A percentile compares a stretch with the other conserved stretches of the same genome.
Evolutionary conservation across 1,284 basidiomycete genomes (phyloP).

Genomic region (Exobasidium rhododendri): DNA sequence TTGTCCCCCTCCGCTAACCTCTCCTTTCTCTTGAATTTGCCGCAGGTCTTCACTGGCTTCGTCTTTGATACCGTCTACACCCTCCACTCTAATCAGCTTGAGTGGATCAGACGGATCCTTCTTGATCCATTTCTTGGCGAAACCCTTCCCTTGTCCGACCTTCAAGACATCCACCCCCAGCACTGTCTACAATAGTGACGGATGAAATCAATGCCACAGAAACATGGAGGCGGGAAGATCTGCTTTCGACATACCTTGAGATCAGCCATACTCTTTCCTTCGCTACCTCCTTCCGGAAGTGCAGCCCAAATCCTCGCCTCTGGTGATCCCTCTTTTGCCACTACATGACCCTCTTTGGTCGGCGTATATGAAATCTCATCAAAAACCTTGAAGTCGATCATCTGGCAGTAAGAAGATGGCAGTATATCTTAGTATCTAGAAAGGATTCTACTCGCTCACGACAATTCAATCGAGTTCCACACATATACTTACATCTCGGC

Average conservation of each 20-base stretch:
- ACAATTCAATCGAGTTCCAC: too few relatives aligned
- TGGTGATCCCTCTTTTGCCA: slow-evolving; percentile 36
- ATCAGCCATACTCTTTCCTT: slow-evolving; percentile 39
- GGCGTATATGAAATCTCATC: slow-evolving; percentile 36
- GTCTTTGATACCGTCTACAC: slow-evolving; percentile 31
- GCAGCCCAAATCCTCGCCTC: slow-evolving; percentile 48
- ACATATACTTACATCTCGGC: slow-evolving; percentile 30
- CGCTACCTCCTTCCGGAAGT: slow-evolving; percentile 34
- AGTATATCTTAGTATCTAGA: not conserved
- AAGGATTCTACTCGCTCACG: too few relatives aligned
- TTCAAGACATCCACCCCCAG: slow-evolving; percentile 52
- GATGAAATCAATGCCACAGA: not conserved
- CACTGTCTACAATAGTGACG: slow-evolving; percentile 11
- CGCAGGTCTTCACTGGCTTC: slow-evolving; percentile 66
- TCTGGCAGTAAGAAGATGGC: slow-evolving; percentile 13
- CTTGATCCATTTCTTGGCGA: slow-evolving; percentile 94
- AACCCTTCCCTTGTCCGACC: slow-evolving; percentile 83
- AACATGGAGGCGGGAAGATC: not conserved
- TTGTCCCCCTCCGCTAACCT: slow-evolving; percentile 65
- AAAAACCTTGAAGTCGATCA: slow-evolving; percentile 37
- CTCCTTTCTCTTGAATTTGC: slow-evolving; percentile 70
- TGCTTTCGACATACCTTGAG: slow-evolving; percentile 24
- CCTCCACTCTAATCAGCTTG: slow-evolving; percentile 59
- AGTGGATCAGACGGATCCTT: slow-evolving; percentile 67
- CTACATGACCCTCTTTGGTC: slow-evolving; percentile 23